Percentiles rank a stretch among this genome's conserved stretches.
phyloP scores from a whole-genome alignment of 78 protist genomes.

The Bigelowiella natans region DNA sequence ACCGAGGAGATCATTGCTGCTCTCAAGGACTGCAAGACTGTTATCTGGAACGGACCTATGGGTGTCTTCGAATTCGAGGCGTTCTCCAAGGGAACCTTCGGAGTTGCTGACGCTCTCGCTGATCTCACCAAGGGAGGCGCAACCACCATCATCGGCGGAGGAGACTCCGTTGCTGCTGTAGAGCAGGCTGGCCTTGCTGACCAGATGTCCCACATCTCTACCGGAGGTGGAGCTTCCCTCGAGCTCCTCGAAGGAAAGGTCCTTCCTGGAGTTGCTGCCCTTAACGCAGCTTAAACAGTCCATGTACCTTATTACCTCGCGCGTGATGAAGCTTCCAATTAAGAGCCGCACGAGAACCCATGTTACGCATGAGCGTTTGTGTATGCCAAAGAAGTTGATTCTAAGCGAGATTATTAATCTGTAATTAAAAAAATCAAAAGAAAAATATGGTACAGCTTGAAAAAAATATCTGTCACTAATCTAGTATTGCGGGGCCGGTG shows the following conservation, averaged over 20 bases:
- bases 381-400: no score
- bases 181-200: conserved; percentile 52
- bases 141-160: conserved; percentile 92
- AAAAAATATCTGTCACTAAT: no score
- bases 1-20: conserved; percentile 30
- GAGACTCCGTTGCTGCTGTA: conserved; percentile 94
- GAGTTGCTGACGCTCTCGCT: conserved; percentile 33
- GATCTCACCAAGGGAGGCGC: conserved; percentile 63
- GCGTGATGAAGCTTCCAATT: no score
- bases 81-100: conserved; percentile 54
- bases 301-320: no score
- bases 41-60: conserved; percentile 84
- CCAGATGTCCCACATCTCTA: conserved; percentile 47
- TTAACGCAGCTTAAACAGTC: no score
- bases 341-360: no score
- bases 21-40: conserved; percentile 54
- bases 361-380: no score
- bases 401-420: no score
- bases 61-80: conserved; percentile 61
- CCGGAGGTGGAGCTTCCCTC: conserved; percentile 98
- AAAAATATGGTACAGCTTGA: no score
- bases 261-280: conserved; percentile 59
- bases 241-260: conserved; percentile 93
- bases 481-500: no score
- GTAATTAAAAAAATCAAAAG: no score